Evolutionary conservation across 495 filamentous ascomycete genomes (phyloP).

Genomic region (Jackrogersella minutella): DNA sequence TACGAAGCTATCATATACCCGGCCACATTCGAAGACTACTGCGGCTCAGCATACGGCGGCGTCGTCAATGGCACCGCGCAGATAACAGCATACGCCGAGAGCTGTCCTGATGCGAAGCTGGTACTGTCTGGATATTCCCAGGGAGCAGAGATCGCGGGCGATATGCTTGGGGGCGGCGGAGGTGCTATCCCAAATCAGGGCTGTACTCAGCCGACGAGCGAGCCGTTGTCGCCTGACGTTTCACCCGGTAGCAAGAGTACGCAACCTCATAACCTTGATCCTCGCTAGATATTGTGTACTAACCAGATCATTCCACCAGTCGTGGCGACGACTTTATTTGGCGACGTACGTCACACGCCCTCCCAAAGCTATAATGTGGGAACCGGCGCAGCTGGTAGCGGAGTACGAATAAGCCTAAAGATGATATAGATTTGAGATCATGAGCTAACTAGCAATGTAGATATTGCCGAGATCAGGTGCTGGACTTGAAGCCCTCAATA

Average conservation of each 20-base stretch:
- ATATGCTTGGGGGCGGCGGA: not conserved
- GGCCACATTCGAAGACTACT: not conserved
- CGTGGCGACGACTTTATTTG: not conserved
- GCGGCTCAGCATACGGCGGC: not conserved
- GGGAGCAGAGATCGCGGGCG: not conserved
- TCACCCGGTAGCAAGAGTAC: not conserved
- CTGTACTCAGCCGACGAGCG: not conserved
- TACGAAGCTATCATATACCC: slow-evolving; percentile 4
- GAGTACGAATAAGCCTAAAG: not conserved
- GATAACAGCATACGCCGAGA: not conserved
- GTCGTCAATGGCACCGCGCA: not conserved
- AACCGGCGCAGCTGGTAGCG: not conserved
- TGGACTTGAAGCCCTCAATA: not conserved
- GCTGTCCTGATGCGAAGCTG: not conserved
- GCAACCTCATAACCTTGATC: not conserved
- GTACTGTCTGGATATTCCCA: slow-evolving; percentile 1
- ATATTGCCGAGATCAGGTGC: not conserved
- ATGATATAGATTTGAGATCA: not conserved
- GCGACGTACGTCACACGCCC: not conserved
- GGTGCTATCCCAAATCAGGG: not conserved
- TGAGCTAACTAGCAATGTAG: not conserved
- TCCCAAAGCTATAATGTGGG: slow-evolving; percentile 2
- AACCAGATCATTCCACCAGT: not conserved
- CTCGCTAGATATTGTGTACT: not conserved
- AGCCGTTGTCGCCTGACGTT: not conserved